Evolutionary conservation across 1,284 basidiomycete genomes (phyloP).

Genomic region (Cryptococcus hybrid): DNA sequence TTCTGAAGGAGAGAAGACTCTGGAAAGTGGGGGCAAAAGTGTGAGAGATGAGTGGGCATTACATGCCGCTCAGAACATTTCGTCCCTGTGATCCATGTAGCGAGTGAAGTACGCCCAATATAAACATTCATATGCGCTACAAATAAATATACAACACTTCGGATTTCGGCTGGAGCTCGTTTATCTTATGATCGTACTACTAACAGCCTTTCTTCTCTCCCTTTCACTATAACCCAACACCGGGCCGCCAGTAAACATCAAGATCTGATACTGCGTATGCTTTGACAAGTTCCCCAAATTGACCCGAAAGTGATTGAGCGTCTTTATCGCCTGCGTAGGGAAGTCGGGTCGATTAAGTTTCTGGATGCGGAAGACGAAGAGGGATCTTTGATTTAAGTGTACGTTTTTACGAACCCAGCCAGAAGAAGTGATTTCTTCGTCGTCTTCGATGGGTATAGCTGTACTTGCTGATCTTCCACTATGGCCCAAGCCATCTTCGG

Average conservation of each 20-base stretch:
- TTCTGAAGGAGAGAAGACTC: constrained; percentile 37
- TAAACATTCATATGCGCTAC: too few relatives aligned
- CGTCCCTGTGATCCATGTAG: too few relatives aligned
- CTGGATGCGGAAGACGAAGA: neutral
- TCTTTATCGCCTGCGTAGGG: constrained; percentile 3
- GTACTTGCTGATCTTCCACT: neutral
- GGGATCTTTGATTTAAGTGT: neutral
- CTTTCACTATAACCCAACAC: constrained; percentile 55
- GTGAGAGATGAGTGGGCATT: constrained; percentile 33
- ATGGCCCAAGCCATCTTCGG: neutral
- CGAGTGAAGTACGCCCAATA: too few relatives aligned
- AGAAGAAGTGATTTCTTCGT: constrained; percentile 33
- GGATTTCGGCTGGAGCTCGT: too few relatives aligned
- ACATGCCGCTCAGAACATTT: constrained; percentile 14
- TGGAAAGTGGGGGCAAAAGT: constrained; percentile 17
- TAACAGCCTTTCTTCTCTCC: constrained; percentile 54
- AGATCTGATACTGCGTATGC: constrained; percentile 47
- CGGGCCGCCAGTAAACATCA: constrained; percentile 36
- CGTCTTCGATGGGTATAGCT: constrained; percentile 17
- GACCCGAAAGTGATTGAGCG: constrained; percentile 58
- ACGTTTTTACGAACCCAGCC: constrained; percentile 46
- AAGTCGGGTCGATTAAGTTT: neutral
- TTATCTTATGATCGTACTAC: neutral
- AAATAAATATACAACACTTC: too few relatives aligned
- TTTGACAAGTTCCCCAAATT: constrained; percentile 54